These are phyloP conservation scores for Cyberlindnera bimundalis DNA, from an alignment of 805 yeast species.

Conservation along the genomic window DNA sequence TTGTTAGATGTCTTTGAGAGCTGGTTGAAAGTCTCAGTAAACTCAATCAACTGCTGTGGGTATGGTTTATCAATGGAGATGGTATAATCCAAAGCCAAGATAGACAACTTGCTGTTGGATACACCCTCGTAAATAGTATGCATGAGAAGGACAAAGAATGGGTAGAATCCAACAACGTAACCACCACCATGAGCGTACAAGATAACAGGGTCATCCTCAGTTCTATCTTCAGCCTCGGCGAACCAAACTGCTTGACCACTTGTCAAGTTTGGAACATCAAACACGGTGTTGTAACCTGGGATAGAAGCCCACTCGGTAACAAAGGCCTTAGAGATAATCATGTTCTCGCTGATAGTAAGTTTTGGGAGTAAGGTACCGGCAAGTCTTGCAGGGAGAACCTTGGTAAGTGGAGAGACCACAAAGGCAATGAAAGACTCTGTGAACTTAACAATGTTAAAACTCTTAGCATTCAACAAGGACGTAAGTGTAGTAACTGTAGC, in stretches of 20 bases:
- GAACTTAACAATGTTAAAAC: conserved; percentile 10
- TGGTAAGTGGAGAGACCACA: conserved; percentile 3
- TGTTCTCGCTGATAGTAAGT: conserved; percentile 3
- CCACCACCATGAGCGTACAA: conserved; percentile 18
- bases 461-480: conserved; percentile 1
- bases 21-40: conserved; percentile 18
- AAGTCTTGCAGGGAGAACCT: conserved; percentile 6
- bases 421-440: conserved; percentile 5
- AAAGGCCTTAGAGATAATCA: conserved; percentile 6
- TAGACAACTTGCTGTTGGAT: conserved; percentile 18
- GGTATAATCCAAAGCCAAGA: conserved; percentile 29
- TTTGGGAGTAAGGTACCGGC: conserved; percentile 6
- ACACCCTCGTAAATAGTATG: conserved; percentile 3
- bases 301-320: conserved; percentile 3
- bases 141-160: conserved; percentile 5
- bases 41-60: conserved; percentile 29
- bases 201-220: conserved; percentile 15
- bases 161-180: conserved; percentile 13
- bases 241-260: conserved; percentile 9
- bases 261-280: conserved; percentile 3
- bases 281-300: conserved; percentile 5
- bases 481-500: conserved; percentile 1
- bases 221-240: conserved; percentile 28
- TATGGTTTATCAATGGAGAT: conserved; percentile 22
- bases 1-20: conserved; percentile 17